These are phyloP conservation scores for Candida mattraensis DNA, from an alignment of 805 yeast species.

Conservation along the genomic window DNA sequence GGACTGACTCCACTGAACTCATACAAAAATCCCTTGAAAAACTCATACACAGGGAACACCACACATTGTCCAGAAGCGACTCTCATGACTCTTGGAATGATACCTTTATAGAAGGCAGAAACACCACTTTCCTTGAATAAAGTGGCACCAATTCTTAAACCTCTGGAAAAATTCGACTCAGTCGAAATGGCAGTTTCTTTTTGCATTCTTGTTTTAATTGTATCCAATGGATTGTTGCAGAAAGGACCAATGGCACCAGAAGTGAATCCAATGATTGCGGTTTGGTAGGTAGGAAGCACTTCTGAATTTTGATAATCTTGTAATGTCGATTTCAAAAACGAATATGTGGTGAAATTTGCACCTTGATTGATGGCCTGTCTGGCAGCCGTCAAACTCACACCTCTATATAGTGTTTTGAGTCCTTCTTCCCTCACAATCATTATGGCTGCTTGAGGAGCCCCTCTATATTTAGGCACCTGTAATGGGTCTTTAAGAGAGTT, in stretches of 20 bases:
- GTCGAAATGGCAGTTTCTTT: slow-evolving; percentile 72
- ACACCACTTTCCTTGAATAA: slow-evolving; percentile 88
- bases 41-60: slow-evolving; percentile 95
- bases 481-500: slow-evolving; percentile 85
- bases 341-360: slow-evolving; percentile 94
- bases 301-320: slow-evolving; percentile 57
- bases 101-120: slow-evolving; percentile 90
- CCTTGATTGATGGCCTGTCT: slow-evolving; percentile 99
- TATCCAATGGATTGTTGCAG: slow-evolving; percentile 96
- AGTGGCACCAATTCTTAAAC: slow-evolving; percentile 75
- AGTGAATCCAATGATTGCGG: slow-evolving; percentile 83
- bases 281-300: slow-evolving; percentile 88
- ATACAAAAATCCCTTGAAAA: slow-evolving; percentile 67
- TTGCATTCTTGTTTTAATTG: slow-evolving; percentile 95
- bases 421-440: slow-evolving; percentile 91
- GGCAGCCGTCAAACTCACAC: slow-evolving; percentile 93
- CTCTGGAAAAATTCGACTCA: slow-evolving; percentile 71
- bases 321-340: slow-evolving; percentile 72
- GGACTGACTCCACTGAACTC: slow-evolving; percentile 30
- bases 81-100: slow-evolving; percentile 98
- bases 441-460: slow-evolving; percentile 88
- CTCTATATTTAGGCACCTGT: slow-evolving; percentile 76
- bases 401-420: slow-evolving; percentile 81
- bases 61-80: slow-evolving; percentile 99
- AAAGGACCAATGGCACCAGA: slow-evolving; percentile 98